Evolutionary conservation across 495 filamentous ascomycete genomes (phyloP), one percentile per base, ranked within the genome.

Genomic region (Lasiosphaeria hispida): DNA sequence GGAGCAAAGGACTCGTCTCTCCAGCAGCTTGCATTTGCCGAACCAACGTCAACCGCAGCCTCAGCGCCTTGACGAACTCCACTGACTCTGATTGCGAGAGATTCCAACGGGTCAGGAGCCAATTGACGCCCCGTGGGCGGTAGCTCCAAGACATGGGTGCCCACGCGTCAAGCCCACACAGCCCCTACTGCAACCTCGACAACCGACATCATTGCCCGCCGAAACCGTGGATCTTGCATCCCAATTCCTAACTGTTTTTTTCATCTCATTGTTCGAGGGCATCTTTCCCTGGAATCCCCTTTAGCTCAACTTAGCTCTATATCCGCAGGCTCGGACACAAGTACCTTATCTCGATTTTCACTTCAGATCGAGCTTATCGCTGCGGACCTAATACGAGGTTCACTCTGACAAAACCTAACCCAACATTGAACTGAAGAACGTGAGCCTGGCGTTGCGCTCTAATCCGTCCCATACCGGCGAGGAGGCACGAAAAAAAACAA

Each of bases 41-140:
- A 11, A 6, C 38, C n/a, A n/a, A n/a, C n/a, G n/a, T 42, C 51
- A 37, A 43, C 38, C 38, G 13, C 13, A 17, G 7, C 17, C 15
- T n/a, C 44, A 10, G 23, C 10, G 1, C 36, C 13, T n/a, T 18
- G 33, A n/a, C 7, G 10, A 38, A 9, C 3, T 30, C 9, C 6
- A n/a, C 23, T 30, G 23, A 30, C 23, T 5, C 23, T 17, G 6
- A 19, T 1, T 33, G 10, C 18, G 6, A 13, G 7, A 37, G 41
- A 53, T 51, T 51, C 49, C 51, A 55, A 53, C 55, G 60, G 54
- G 15, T 40, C 50, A 18, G 10, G 15, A 50, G 19, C 60, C 55
- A 62, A 58, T 62, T 23, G 55, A 36, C 4, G 23, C 35, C 35
- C 43, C 17, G 33, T 54, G 40, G 42, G 30, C 54, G 48, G 36